A percentile compares a stretch with the other conserved stretches of the same genome.
phyloP scores from a whole-genome alignment of 139 green algal species.

The Chlamydomonas schloesseri region DNA sequence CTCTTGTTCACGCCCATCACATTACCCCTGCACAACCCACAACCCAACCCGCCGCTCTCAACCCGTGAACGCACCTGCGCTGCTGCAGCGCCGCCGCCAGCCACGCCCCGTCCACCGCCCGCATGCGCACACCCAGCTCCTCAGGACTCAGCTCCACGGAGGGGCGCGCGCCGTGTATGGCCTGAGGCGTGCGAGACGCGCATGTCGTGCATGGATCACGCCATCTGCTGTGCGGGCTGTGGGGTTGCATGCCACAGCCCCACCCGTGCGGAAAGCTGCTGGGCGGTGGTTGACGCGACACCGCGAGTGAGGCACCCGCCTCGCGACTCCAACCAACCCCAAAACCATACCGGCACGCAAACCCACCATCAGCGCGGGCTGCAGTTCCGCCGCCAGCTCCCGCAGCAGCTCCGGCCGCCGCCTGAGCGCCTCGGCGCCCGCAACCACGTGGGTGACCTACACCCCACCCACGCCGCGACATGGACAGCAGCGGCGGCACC shows the following conservation, averaged over 20 bases:
- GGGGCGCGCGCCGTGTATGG: constrained; percentile 5
- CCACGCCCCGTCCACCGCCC: constrained; percentile 23
- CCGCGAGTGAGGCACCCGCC: no score
- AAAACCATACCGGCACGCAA: no score
- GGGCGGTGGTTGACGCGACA: no score
- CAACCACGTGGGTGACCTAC: constrained; percentile 34
- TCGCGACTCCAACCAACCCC: no score
- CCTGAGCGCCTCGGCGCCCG: not conserved
- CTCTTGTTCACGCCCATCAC: no score
- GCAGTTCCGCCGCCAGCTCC: constrained; percentile 13
- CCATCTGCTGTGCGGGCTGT: not conserved
- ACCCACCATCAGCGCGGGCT: constrained; percentile 9
- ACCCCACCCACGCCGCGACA: not conserved
- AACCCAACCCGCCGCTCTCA: not conserved
- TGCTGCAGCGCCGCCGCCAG: not conserved
- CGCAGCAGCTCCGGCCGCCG: not conserved
- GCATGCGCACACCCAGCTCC: constrained; percentile 2
- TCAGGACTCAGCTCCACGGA: not conserved
- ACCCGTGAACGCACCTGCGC: not conserved
- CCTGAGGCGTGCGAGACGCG: no score
- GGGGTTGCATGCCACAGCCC: not conserved
- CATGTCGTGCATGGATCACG: no score
- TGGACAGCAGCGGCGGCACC: not conserved
- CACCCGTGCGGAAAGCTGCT: no score
- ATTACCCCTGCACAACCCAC: not conserved